These are phyloP conservation scores for Phaeophleospora eucalypticola DNA, from an alignment of 2,329 filamentous ascomycete species.

Conservation along the genomic window DNA sequence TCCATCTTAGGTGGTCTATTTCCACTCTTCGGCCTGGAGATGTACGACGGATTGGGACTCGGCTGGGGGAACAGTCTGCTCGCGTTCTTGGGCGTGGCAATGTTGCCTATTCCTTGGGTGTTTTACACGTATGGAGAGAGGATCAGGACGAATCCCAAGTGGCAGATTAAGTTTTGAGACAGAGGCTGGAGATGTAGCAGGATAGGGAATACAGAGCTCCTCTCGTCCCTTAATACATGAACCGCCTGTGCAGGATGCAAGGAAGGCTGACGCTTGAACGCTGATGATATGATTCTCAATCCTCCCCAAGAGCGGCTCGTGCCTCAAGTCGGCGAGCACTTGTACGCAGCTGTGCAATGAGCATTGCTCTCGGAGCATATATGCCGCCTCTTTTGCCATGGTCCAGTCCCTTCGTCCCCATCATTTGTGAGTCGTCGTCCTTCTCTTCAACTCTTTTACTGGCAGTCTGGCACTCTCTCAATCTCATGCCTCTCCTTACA, in stretches of 20 bases:
- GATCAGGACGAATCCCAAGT: slow-evolving; percentile 29
- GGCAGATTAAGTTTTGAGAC: slow-evolving; percentile 20
- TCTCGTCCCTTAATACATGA: too few species aligned
- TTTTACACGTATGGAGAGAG: slow-evolving; percentile 46
- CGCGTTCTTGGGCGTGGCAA: slow-evolving; percentile 47
- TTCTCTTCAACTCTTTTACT: too few species aligned
- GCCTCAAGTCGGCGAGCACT: too few species aligned
- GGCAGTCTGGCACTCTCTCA: too few species aligned
- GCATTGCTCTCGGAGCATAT: too few species aligned
- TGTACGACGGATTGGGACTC: slow-evolving; percentile 57
- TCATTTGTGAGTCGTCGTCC: too few species aligned
- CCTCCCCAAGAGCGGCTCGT: too few species aligned
- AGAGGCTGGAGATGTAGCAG: background rate
- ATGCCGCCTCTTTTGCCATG: too few species aligned
- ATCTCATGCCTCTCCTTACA: too few species aligned
- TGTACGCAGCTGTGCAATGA: too few species aligned
- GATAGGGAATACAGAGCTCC: background rate
- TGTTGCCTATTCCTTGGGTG: slow-evolving; percentile 45
- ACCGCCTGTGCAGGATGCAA: background rate
- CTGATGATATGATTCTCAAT: background rate
- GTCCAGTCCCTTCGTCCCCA: too few species aligned
- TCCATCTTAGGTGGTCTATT: slow-evolving; percentile 54
- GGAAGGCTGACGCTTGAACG: background rate
- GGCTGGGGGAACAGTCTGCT: slow-evolving; percentile 58
- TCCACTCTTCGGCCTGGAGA: slow-evolving; percentile 53